phyloP scores from a whole-genome alignment of 2,329 filamentous ascomycete genomes.

The Sporothrix brasiliensis region DNA sequence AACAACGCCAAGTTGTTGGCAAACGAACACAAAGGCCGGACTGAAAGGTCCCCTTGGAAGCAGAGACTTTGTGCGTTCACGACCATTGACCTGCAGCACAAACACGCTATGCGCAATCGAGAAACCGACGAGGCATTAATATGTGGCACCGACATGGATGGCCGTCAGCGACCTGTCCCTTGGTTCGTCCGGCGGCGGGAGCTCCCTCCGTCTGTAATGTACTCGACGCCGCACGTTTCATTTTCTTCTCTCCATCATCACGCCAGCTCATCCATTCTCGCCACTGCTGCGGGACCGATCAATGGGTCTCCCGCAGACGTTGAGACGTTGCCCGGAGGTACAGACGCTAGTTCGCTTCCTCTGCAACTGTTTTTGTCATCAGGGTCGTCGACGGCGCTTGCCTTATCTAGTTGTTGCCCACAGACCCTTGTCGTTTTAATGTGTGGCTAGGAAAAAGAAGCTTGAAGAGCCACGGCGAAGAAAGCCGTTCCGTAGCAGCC shows the following conservation, averaged over 20 bases:
- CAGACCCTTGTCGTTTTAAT: constrained; percentile 1
- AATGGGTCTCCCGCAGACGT: constrained; percentile 7
- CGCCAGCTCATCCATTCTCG: constrained; percentile 17
- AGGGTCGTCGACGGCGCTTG: background rate
- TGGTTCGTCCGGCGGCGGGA: background rate
- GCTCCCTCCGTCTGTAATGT: background rate
- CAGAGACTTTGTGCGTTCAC: too few relatives aligned
- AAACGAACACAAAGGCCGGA: background rate
- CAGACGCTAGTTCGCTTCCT: constrained; percentile 12
- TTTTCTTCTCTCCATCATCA: background rate
- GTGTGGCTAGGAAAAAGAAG: background rate
- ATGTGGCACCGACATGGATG: background rate
- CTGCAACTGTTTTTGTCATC: constrained; percentile 13
- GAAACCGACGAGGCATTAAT: constrained; percentile 20
- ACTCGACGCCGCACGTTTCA: background rate
- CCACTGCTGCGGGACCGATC: constrained; percentile 23
- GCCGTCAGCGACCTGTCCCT: background rate
- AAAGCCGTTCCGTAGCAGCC: constrained; percentile 1
- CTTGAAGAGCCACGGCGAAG: background rate
- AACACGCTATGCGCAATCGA: constrained; percentile 20
- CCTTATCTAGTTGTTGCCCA: background rate
- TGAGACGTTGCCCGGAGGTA: constrained; percentile 7
- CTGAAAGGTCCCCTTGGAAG: background rate
- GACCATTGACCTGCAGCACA: background rate
- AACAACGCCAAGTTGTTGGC: background rate